Evolutionary conservation across 139 green algal genomes (phyloP), one percentile per base, ranked within the genome.

Genomic region (Coelastrella sp.): DNA sequence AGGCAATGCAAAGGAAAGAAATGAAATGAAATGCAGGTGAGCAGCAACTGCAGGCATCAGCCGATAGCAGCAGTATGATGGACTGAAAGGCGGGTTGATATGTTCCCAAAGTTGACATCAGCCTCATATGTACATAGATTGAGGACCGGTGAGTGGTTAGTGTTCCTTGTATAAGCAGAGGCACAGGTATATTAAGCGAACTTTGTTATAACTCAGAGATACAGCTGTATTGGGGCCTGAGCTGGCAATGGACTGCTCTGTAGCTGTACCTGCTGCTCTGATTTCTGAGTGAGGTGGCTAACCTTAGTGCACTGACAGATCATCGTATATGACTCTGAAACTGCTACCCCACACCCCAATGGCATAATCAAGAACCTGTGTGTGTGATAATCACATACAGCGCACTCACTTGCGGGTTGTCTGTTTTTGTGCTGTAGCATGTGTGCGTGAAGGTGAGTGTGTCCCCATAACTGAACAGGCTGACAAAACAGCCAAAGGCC

Each of bases 401-500:
- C 59, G 5, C 58, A 74, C 74, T 7, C 80, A 88, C 84, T 66
- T 82, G 58, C 10, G 87, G 87, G 4, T n/a, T 27, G 8, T 15
- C 22, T 22, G 78, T 87, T 65, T 91, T 91, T 56, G 7, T 87
- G 49, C 19, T 56, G 66, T 87, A 91, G 78, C 78, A 87, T 5
- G 78, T 87, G 78, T 91, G 66, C 15, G 79, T 86, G 56, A 91
- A 82, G 14, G 87, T 91, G 8, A 91, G 9, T 0, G 56, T 61
- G 49, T 87, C 65, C 60, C 59, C 35, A 73, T 91, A 91, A 49
- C 78, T 87, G 20, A 91, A 87, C 61, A 91, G 24, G 56, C 78
- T 87, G 22, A 91, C 66, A 72, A 91, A 91, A 65, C 65, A 82
- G 75, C 87, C 87, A 61, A 81, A 91, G 11, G 87, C 78, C 10